Conservation (phyloP, 1,284 basidiomycete species). For the Cutaneotrichosporon spelunceum region DNA sequence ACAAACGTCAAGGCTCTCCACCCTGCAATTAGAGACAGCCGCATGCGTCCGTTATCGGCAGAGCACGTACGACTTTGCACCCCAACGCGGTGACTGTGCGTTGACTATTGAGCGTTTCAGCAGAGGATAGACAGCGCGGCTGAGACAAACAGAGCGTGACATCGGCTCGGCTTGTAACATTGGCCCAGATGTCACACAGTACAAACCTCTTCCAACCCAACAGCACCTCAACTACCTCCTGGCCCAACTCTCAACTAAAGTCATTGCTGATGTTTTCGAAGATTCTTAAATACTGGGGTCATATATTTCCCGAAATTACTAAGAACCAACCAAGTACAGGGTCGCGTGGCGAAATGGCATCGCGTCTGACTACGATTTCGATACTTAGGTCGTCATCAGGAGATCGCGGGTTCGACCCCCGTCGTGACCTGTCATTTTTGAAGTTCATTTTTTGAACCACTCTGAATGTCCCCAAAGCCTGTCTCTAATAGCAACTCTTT, state of each 20-base stretch:
- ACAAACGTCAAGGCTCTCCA: not conserved
- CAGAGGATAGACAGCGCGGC: no score
- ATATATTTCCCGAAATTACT: no score
- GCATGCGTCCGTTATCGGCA: not conserved
- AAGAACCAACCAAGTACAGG: not conserved
- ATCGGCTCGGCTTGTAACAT: not conserved
- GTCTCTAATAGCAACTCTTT: no score
- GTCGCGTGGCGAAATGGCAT: slow-evolving; percentile 19
- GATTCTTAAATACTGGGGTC: no score
- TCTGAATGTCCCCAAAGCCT: no score
- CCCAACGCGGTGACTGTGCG: not conserved
- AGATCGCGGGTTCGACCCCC: slow-evolving; percentile 8
- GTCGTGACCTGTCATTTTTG: slow-evolving; percentile 1
- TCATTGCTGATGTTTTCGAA: no score
- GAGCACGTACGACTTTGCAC: not conserved
- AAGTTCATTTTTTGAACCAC: no score
- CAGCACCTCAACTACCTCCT: no score
- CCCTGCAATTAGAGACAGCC: not conserved
- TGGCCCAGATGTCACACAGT: no score
- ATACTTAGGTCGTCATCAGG: not conserved
- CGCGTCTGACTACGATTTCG: slow-evolving; percentile 16
- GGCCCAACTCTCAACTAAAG: no score
- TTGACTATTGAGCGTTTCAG: not conserved
- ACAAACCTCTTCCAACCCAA: no score
- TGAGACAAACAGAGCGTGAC: not conserved